Conservation (phyloP, 1,284 basidiomycete genomes). For the Entoloma clypeatum region DNA sequence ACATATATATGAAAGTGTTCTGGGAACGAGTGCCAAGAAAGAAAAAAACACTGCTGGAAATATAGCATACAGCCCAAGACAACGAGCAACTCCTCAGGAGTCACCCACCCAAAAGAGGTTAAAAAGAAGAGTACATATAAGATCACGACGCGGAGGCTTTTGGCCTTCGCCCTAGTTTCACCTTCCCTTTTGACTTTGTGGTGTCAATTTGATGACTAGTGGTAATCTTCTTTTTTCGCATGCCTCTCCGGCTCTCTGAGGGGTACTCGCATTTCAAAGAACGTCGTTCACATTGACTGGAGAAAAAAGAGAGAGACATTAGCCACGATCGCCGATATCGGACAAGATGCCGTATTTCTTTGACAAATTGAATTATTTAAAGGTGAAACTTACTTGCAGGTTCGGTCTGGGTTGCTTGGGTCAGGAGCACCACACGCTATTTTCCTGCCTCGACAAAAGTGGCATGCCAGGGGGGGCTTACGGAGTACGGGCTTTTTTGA, state of each 20-base stretch:
- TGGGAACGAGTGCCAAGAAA: too few relatives aligned
- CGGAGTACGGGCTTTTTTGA: conserved; percentile 35
- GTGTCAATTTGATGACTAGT: conserved; percentile 10
- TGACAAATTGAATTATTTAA: background rate
- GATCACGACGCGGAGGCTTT: conserved; percentile 3
- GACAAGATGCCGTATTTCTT: conserved; percentile 6
- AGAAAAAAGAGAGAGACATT: conserved; percentile 19
- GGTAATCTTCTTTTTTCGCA: conserved; percentile 46
- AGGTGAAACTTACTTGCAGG: conserved; percentile 53
- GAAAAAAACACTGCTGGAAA: too few relatives aligned
- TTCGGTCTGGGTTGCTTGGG: conserved; percentile 46
- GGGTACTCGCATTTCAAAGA: conserved; percentile 59
- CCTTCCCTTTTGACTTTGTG: conserved; percentile 18
- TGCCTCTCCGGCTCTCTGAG: conserved; percentile 53
- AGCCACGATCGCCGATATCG: conserved; percentile 5
- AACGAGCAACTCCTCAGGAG: too few relatives aligned
- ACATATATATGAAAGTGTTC: too few relatives aligned
- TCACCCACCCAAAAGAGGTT: background rate
- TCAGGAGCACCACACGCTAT: conserved; percentile 59
- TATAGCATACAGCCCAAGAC: too few relatives aligned
- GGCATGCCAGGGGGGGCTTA: conserved; percentile 55
- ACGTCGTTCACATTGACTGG: conserved; percentile 59
- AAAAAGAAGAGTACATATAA: conserved; percentile 4
- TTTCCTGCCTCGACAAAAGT: conserved; percentile 60
- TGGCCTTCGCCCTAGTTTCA: conserved; percentile 16